These are phyloP conservation scores for Curvularia lunata DNA, from an alignment of 2,329 filamentous ascomycete species.

Conservation along the genomic window DNA sequence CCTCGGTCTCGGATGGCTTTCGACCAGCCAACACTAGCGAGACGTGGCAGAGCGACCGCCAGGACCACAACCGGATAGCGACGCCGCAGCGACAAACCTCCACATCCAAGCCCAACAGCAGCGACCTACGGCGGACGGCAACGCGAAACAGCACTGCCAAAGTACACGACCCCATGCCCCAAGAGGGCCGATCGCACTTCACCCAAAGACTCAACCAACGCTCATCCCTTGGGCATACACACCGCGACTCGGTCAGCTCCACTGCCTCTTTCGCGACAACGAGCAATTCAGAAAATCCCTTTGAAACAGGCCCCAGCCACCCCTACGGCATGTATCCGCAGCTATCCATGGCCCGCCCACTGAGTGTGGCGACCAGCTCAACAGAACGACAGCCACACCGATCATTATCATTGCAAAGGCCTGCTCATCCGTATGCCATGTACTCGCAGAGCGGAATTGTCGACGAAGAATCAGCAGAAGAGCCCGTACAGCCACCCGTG, in stretches of 20 bases:
- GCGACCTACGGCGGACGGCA: constrained; percentile 39
- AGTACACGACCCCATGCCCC: constrained; percentile 31
- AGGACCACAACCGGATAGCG: constrained; percentile 35
- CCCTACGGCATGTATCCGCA: constrained; percentile 87
- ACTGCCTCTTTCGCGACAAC: constrained; percentile 52
- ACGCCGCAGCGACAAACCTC: constrained; percentile 34
- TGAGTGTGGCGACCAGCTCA: constrained; percentile 74
- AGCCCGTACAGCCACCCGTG: constrained; percentile 39
- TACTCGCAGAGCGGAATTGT: constrained; percentile 81
- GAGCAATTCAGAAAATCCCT: constrained; percentile 65
- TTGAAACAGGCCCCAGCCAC: constrained; percentile 78
- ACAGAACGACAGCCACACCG: constrained; percentile 66
- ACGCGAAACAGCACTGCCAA: constrained; percentile 50
- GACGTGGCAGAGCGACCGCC: constrained; percentile 25
- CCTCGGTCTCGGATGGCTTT: constrained; percentile 55
- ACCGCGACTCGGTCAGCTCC: constrained; percentile 48
- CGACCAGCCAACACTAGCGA: constrained; percentile 45
- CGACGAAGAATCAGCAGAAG: constrained; percentile 37
- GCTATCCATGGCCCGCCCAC: constrained; percentile 60
- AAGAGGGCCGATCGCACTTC: constrained; percentile 33
- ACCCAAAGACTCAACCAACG: constrained; percentile 31
- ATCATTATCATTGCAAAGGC: constrained; percentile 67
- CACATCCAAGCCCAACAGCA: constrained; percentile 27
- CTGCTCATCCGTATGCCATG: constrained; percentile 84
- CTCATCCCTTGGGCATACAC: constrained; percentile 33